Evolutionary conservation across 805 yeast species (phyloP).

Genomic region (Hanseniaspora valbyensis): DNA sequence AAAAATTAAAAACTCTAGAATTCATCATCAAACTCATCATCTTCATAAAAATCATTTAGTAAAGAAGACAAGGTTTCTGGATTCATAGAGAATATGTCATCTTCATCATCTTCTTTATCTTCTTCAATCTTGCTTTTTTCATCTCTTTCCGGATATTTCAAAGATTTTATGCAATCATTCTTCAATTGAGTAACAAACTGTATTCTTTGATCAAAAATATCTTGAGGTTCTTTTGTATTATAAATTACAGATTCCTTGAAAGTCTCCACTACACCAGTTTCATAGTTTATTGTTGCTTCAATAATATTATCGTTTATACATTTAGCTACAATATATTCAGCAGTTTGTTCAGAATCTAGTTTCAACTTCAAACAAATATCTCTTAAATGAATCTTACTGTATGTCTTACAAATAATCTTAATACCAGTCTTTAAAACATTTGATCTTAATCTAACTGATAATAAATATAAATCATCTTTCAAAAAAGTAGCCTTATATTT

Average conservation of each 20-base stretch:
- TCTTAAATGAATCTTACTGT: constrained; percentile 78
- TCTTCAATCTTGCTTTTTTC: constrained; percentile 21
- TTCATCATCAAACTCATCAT: constrained; percentile 15
- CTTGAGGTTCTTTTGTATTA: constrained; percentile 77
- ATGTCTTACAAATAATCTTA: constrained; percentile 80
- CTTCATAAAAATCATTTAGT: constrained; percentile 27
- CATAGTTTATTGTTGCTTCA: constrained; percentile 87
- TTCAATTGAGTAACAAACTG: constrained; percentile 81
- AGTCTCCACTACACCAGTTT: constrained; percentile 81
- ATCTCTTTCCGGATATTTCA: constrained; percentile 64
- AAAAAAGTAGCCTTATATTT: constrained; percentile 52
- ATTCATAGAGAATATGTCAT: constrained; percentile 14
- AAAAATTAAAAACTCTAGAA: no score
- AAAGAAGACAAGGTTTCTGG: constrained; percentile 13
- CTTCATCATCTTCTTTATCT: constrained; percentile 20
- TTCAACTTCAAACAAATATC: constrained; percentile 89
- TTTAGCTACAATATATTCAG: constrained; percentile 93
- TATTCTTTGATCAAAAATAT: constrained; percentile 84
- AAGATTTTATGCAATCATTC: constrained; percentile 84
- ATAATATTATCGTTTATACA: constrained; percentile 95
- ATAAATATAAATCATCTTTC: constrained; percentile 68
- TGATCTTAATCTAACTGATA: constrained; percentile 83
- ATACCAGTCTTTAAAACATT: constrained; percentile 97
- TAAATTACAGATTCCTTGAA: constrained; percentile 78
- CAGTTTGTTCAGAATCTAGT: constrained; percentile 87